A percentile compares a stretch with the other conserved stretches of the same genome.
These are phyloP conservation scores for Aspergillus bridgeri DNA, from an alignment of 495 filamentous ascomycete genomes.

Conservation along the genomic window DNA sequence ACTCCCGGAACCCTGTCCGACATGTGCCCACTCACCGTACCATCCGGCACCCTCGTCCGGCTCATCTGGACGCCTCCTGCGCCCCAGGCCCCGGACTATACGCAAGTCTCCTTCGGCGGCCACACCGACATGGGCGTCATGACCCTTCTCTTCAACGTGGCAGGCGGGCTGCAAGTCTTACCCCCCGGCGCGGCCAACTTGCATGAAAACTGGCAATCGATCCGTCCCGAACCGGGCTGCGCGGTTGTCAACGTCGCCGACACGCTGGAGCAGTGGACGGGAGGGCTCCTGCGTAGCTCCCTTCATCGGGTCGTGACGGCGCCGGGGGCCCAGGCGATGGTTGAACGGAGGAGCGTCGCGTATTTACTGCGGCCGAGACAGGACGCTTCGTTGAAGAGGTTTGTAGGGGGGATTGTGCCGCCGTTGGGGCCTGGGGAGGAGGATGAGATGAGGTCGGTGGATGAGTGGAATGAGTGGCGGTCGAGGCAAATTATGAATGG, in stretches of 20 bases:
- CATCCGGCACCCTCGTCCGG: background rate
- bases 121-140: conserved; percentile 33
- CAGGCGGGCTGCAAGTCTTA: conserved; percentile 33
- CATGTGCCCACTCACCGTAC: background rate
- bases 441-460: conserved; percentile 4
- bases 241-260: conserved; percentile 42
- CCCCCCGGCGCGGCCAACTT: conserved; percentile 6
- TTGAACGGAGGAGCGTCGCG: conserved; percentile 27
- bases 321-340: conserved; percentile 32
- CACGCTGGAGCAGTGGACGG: conserved; percentile 36
- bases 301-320: conserved; percentile 36
- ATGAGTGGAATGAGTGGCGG: too few species aligned
- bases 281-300: conserved; percentile 28
- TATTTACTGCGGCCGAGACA: conserved; percentile 28
- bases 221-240: conserved; percentile 29
- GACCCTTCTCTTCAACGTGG: conserved; percentile 33
- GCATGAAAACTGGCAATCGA: conserved; percentile 28
- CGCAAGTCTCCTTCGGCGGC: conserved; percentile 6
- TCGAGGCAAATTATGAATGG: too few species aligned
- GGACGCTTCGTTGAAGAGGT: conserved; percentile 17
- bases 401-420: conserved; percentile 9
- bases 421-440: conserved; percentile 1
- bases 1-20: conserved; percentile 9
- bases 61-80: background rate
- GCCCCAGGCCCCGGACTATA: background rate